These are phyloP conservation scores for Tricholomella constricta DNA, from an alignment of 768 basidiomycete species.

Conservation along the genomic window DNA sequence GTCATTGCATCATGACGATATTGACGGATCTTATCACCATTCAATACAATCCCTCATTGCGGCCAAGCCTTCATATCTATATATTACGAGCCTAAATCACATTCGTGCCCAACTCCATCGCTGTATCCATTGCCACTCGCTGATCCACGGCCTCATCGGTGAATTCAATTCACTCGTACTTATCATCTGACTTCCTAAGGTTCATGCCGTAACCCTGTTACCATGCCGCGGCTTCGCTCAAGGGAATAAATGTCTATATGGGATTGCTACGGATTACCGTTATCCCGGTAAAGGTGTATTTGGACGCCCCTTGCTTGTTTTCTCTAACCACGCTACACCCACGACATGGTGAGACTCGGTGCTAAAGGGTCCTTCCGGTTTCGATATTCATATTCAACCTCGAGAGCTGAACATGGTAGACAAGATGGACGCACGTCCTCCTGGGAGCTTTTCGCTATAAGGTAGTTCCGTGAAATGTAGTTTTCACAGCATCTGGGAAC, in stretches of 20 bases:
- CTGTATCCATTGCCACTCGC: neutral
- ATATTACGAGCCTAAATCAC: too few relatives aligned
- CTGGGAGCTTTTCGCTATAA: too few relatives aligned
- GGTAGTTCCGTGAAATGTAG: too few relatives aligned
- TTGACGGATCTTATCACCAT: conserved; percentile 11
- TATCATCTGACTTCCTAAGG: conserved; percentile 3
- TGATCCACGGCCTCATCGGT: neutral
- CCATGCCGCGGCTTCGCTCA: neutral
- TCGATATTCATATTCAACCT: too few relatives aligned
- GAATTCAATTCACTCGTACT: neutral
- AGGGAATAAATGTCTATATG: conserved; percentile 7
- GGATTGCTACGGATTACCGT: conserved; percentile 5
- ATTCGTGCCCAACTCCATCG: neutral
- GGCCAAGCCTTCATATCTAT: neutral
- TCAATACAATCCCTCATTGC: neutral
- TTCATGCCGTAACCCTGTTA: neutral
- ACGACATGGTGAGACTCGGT: too few relatives aligned
- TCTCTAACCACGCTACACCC: too few relatives aligned
- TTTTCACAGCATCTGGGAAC: too few relatives aligned
- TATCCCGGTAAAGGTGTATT: too few relatives aligned
- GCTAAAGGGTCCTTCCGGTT: too few relatives aligned
- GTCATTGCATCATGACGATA: neutral
- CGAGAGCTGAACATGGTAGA: too few relatives aligned
- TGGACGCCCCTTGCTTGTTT: too few relatives aligned
- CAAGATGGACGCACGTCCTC: too few relatives aligned